phyloP scores from a whole-genome alignment of 345 rosid species.

The Bruguiera sexangula region DNA sequence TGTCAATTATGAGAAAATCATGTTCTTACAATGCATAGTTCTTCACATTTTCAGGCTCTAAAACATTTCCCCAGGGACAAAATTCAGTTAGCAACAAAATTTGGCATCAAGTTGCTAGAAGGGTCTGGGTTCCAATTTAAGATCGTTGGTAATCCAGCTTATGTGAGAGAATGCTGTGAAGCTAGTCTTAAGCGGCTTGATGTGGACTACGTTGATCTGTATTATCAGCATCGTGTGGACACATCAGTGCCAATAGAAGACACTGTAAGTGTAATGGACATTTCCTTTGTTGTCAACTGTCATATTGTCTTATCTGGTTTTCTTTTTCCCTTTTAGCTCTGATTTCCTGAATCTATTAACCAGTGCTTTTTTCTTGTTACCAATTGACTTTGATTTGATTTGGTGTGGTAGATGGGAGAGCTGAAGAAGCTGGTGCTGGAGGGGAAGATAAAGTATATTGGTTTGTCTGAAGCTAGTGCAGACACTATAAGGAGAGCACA shows the following conservation, averaged over 20 bases:
- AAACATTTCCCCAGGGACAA: slow-evolving; percentile 51
- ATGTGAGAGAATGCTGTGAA: slow-evolving; percentile 51
- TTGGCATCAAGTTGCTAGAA: slow-evolving; percentile 23
- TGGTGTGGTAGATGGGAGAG: slow-evolving; percentile 31
- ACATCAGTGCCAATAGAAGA: slow-evolving; percentile 53
- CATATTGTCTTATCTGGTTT: no score
- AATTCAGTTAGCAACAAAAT: slow-evolving; percentile 54
- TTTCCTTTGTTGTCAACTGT: no score
- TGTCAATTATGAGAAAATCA: no score
- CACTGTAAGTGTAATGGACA: slow-evolving; percentile 28
- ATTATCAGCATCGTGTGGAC: slow-evolving; percentile 55
- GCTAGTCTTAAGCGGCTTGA: slow-evolving; percentile 49
- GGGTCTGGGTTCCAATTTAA: slow-evolving; percentile 14
- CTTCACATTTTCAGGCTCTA: slow-evolving; percentile 28
- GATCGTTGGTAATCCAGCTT: slow-evolving; percentile 39
- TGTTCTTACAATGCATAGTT: no score
- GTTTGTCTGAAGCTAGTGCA: slow-evolving; percentile 37
- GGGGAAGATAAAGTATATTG: slow-evolving; percentile 43
- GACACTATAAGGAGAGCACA: slow-evolving; percentile 42
- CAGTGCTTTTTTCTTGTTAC: no score
- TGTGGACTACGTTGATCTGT: slow-evolving; percentile 53
- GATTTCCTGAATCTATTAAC: no score
- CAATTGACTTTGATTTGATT: no score
- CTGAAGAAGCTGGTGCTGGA: slow-evolving; percentile 47
- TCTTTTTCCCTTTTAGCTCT: no score